Conservation (phyloP, 768 basidiomycete species). For the Mycena rosella region DNA sequence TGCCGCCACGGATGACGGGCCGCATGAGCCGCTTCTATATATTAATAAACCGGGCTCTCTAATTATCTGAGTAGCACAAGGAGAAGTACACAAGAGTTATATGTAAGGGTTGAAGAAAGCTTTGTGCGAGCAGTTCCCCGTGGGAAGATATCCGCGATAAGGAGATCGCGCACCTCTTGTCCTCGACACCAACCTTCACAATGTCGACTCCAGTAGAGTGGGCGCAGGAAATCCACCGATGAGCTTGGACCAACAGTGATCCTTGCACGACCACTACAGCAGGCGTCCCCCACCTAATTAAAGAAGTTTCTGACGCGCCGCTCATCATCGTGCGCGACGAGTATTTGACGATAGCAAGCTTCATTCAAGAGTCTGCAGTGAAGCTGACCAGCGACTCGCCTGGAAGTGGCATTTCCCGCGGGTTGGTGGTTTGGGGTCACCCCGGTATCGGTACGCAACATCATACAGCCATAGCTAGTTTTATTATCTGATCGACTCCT, state of each 20-base stretch:
- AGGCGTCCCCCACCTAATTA: not conserved
- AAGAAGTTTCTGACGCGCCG: not conserved
- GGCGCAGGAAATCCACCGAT: not conserved
- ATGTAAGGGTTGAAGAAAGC: no score
- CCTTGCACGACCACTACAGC: not conserved
- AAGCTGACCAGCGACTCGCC: not conserved
- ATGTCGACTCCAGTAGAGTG: not conserved
- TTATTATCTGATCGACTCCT: not conserved
- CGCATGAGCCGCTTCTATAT: not conserved
- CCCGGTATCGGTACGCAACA: slow-evolving; percentile 1
- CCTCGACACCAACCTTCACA: no score
- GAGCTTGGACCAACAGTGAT: not conserved
- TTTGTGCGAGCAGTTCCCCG: no score
- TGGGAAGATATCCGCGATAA: no score
- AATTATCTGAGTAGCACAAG: no score
- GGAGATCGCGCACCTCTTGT: no score
- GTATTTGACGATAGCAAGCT: not conserved
- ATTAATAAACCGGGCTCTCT: no score
- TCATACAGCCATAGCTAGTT: not conserved
- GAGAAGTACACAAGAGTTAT: no score
- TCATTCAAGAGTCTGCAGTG: not conserved
- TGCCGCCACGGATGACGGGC: not conserved
- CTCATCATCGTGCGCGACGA: slow-evolving; percentile 1
- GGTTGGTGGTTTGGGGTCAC: slow-evolving; percentile 7
- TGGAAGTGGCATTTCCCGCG: not conserved